phyloP scores from a whole-genome alignment of 129 eudicot genomes.

The Helianthus annuus region DNA sequence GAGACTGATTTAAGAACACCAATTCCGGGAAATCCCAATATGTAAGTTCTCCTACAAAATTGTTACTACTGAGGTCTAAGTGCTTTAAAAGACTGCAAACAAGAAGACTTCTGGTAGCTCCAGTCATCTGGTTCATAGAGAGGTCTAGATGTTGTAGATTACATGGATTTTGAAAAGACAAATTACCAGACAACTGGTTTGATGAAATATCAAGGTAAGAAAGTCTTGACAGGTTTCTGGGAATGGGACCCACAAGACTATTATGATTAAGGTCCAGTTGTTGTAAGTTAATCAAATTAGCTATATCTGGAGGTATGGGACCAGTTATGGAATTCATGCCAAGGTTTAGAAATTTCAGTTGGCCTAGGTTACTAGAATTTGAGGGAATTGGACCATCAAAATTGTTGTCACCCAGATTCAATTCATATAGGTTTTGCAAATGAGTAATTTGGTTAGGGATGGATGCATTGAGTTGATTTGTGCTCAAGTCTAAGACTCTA shows the following conservation, averaged over 20 bases:
- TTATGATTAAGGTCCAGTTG: constrained; percentile 16
- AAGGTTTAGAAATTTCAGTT: background rate
- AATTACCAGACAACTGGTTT: background rate
- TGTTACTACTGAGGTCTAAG: constrained; percentile 7
- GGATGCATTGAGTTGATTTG: constrained; percentile 8
- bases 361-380: background rate
- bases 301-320: constrained; percentile 7
- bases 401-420: background rate
- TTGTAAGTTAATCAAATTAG: background rate
- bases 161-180: background rate
- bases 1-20: background rate
- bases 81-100: background rate
- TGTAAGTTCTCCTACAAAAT: too few species aligned
- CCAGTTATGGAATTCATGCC: constrained; percentile 17
- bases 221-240: background rate
- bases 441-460: constrained; percentile 14
- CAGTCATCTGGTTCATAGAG: background rate
- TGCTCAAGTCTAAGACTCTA: background rate
- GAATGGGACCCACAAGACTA: background rate
- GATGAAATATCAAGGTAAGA: too few species aligned
- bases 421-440: background rate
- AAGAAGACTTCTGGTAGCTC: background rate
- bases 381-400: constrained; percentile 19
- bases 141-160: constrained; percentile 1
- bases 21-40: background rate